Percentiles rank a stretch among this genome's conserved stretches.
Evolutionary conservation across 78 protist species (phyloP).

Genomic region (Planoprotostelium fungivorum): DNA sequence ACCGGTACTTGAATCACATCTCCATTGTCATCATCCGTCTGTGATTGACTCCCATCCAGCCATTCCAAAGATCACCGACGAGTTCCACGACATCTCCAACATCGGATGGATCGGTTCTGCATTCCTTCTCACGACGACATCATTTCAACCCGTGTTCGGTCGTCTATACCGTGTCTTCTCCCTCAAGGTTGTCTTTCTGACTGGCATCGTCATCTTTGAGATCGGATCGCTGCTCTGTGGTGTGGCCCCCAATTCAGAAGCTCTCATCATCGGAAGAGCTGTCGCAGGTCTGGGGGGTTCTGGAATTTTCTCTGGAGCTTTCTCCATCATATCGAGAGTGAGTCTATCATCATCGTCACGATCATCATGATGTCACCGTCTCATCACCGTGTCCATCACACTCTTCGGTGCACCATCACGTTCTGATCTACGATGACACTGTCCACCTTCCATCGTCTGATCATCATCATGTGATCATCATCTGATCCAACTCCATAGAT

Average conservation of each 20-base stretch:
- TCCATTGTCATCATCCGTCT: neutral
- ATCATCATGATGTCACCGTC: no score
- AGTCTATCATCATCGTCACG: no score
- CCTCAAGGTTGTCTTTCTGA: slow-evolving; percentile 11
- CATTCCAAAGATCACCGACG: slow-evolving; percentile 36
- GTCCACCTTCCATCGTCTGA: no score
- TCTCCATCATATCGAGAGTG: neutral
- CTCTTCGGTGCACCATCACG: no score
- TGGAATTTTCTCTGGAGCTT: slow-evolving; percentile 52
- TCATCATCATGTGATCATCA: no score
- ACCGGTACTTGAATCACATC: no score
- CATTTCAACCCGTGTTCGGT: slow-evolving; percentile 43
- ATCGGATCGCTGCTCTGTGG: slow-evolving; percentile 45
- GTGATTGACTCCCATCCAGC: slow-evolving; percentile 4
- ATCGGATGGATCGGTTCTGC: slow-evolving; percentile 56
- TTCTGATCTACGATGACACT: no score
- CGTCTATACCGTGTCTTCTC: slow-evolving; percentile 43
- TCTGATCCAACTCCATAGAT: no score
- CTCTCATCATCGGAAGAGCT: slow-evolving; percentile 29
- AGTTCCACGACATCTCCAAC: slow-evolving; percentile 24
- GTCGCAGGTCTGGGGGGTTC: slow-evolving; percentile 59
- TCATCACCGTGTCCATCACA: no score
- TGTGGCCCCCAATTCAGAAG: neutral
- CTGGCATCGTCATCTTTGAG: slow-evolving; percentile 14
- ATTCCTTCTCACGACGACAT: slow-evolving; percentile 43